Evolutionary conservation across 176 grass and related monocot species (phyloP).

Genomic region (Oryza australiensis): DNA sequence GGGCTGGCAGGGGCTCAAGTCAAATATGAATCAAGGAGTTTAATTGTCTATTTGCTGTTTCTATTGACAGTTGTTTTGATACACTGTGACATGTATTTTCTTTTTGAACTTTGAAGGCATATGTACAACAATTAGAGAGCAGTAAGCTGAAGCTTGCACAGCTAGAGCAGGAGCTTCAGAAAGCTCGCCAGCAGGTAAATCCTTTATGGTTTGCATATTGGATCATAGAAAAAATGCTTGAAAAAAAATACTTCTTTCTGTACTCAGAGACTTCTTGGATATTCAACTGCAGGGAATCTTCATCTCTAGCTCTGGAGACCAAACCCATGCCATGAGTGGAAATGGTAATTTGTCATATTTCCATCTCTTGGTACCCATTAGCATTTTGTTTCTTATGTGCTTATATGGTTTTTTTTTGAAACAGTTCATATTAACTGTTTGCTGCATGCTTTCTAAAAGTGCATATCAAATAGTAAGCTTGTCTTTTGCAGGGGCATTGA

Average conservation of each 20-base stretch:
- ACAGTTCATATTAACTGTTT: constrained; percentile 7
- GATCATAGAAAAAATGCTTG: neutral
- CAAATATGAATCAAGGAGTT: neutral
- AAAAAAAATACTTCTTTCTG: neutral
- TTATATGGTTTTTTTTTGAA: neutral
- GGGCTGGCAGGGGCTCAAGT: neutral
- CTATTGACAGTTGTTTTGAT: constrained; percentile 8
- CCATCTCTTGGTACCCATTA: neutral
- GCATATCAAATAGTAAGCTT: constrained; percentile 29
- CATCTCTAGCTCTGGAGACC: constrained; percentile 75
- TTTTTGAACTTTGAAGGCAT: constrained; percentile 53
- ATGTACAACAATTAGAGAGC: constrained; percentile 80
- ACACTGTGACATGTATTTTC: constrained; percentile 17
- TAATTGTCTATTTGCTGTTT: neutral
- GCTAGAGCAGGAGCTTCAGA: constrained; percentile 75
- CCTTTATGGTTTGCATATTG: constrained; percentile 17
- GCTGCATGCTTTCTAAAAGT: neutral
- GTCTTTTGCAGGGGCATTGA: constrained; percentile 44
- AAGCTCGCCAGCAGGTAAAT: constrained; percentile 69
- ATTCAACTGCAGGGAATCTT: constrained; percentile 60
- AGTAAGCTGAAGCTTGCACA: constrained; percentile 78
- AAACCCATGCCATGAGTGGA: constrained; percentile 65
- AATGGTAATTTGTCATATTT: constrained; percentile 45
- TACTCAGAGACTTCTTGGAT: constrained; percentile 15
- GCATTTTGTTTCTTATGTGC: neutral